These are phyloP conservation scores for Plasmopara halstedii DNA, from an alignment of 352 stramenopile species.

Conservation along the genomic window DNA sequence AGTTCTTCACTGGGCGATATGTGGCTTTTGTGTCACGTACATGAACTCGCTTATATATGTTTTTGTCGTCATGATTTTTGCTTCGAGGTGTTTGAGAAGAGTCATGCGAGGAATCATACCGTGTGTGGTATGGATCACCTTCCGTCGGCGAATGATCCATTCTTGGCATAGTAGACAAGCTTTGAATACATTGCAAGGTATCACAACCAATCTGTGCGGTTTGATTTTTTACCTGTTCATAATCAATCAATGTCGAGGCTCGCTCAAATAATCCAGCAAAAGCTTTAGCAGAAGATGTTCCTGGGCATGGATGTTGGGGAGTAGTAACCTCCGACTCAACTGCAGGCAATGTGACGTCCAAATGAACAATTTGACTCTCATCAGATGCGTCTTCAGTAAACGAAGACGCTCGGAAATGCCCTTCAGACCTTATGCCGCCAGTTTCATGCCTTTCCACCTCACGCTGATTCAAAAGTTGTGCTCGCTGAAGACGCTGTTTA, in stretches of 20 bases:
- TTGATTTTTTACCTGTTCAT: neutral
- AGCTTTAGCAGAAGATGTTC: conserved; percentile 6
- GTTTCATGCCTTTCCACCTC: conserved; percentile 6
- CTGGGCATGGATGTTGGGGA: conserved; percentile 1
- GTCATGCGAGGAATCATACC: neutral
- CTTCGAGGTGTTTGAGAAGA: conserved; percentile 6
- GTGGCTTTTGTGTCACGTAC: neutral
- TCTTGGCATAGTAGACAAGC: conserved; percentile 14
- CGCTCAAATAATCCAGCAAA: conserved; percentile 6
- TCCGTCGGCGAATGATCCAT: conserved; percentile 11
- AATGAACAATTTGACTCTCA: conserved; percentile 18
- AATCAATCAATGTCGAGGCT: neutral
- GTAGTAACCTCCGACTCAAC: conserved; percentile 15
- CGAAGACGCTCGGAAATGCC: neutral
- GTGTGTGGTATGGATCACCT: neutral
- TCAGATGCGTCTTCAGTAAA: conserved; percentile 1
- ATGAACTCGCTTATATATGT: neutral
- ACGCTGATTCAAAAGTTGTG: conserved; percentile 15
- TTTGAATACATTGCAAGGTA: conserved; percentile 8
- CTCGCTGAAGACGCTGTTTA: conserved; percentile 12
- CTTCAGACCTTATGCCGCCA: neutral
- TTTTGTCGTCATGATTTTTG: conserved; percentile 6
- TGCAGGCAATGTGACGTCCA: conserved; percentile 31
- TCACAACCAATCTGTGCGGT: neutral
- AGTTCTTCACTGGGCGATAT: conserved; percentile 32